A percentile compares a stretch with the other conserved stretches of the same genome.
phyloP scores from a whole-genome alignment of 148 eudicot species.

The Vaccinium vitisidaea region DNA sequence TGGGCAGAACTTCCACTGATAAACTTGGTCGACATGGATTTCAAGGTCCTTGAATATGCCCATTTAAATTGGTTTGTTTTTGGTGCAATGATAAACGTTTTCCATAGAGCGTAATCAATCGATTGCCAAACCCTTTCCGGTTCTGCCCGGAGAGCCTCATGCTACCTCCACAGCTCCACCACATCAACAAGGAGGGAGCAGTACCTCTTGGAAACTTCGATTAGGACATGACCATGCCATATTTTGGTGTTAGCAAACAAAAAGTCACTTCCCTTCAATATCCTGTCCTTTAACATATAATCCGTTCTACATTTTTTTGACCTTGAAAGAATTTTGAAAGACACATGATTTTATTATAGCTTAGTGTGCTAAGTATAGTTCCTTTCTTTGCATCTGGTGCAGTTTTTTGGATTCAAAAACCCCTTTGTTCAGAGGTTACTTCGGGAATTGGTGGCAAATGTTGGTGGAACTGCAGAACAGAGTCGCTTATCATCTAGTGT shows the following conservation, averaged over 20 bases:
- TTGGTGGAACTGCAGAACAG: conserved; percentile 50
- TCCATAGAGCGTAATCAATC: neutral
- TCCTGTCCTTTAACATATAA: neutral
- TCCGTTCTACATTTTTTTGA: neutral
- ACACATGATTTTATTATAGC: neutral
- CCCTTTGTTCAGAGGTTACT: conserved; percentile 81
- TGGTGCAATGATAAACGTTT: neutral
- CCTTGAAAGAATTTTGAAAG: neutral
- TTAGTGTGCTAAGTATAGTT: conserved; percentile 13
- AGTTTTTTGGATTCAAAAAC: conserved; percentile 96
- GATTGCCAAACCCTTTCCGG: no score
- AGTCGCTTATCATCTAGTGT: conserved; percentile 27
- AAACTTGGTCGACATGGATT: neutral
- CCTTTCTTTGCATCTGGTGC: conserved; percentile 32
- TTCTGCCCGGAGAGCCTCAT: no score
- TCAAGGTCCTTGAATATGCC: neutral
- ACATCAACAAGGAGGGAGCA: neutral
- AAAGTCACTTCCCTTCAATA: neutral
- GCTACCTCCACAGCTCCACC: neutral
- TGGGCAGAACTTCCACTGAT: neutral
- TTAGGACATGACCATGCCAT: neutral
- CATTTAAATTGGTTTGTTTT: neutral
- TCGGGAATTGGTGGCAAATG: conserved; percentile 69
- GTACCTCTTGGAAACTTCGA: neutral
- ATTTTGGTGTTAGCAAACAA: neutral